These are phyloP conservation scores for Pseudogymnoascus sp. DNA, from an alignment of 2,329 filamentous ascomycete species.

Conservation along the genomic window DNA sequence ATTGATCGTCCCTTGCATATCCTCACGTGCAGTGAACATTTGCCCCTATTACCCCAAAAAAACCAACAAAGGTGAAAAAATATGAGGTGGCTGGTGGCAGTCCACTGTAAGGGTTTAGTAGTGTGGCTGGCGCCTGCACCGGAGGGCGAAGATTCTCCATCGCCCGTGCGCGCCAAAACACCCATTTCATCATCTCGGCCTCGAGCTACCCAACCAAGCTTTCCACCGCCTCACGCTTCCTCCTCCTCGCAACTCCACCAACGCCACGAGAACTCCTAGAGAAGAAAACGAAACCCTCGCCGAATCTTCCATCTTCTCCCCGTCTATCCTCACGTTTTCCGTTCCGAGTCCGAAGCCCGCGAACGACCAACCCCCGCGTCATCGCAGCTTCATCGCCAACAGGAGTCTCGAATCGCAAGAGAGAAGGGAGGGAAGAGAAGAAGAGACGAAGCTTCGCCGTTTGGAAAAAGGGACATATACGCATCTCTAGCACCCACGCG, in stretches of 20 bases:
- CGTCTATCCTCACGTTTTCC: background rate
- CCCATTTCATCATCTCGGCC: conserved; percentile 4
- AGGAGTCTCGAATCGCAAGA: background rate
- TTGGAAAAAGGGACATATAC: background rate
- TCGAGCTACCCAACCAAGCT: background rate
- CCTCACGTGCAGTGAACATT: background rate
- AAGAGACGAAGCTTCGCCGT: background rate
- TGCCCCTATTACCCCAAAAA: background rate
- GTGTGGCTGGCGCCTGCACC: background rate
- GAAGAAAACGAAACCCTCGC: background rate
- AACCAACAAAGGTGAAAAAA: background rate
- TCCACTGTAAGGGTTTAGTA: background rate
- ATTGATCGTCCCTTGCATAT: background rate
- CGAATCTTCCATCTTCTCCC: background rate
- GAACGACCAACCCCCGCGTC: background rate
- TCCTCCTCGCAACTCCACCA: background rate
- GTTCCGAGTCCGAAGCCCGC: background rate
- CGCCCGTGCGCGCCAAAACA: background rate
- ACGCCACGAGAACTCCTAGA: background rate
- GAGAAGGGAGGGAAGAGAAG: background rate
- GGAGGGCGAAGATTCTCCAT: background rate
- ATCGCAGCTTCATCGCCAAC: background rate
- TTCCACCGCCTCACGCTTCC: background rate
- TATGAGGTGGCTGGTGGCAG: conserved; percentile 2
- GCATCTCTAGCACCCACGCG: background rate